These are phyloP conservation scores for Basipetospora chlamydospora DNA, from an alignment of 2,329 filamentous ascomycete species.

Conservation along the genomic window DNA sequence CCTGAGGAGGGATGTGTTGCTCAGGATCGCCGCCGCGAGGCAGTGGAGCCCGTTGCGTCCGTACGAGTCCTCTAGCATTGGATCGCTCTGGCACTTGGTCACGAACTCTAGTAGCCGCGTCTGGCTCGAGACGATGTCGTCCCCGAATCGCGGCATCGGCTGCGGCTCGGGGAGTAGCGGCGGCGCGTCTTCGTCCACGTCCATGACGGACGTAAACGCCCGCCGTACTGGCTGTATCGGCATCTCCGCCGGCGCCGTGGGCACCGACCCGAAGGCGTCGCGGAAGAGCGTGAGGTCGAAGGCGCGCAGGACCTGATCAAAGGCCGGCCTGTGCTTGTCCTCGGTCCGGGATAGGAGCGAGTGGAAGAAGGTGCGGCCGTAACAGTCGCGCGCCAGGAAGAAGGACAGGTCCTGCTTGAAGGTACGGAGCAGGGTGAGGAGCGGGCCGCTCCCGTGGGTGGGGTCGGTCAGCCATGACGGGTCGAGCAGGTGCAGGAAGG, in stretches of 20 bases:
- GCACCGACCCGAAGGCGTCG: slow-evolving; percentile 32
- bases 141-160: background rate
- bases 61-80: slow-evolving; percentile 19
- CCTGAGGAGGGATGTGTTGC: slow-evolving; percentile 21
- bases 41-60: slow-evolving; percentile 44
- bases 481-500: slow-evolving; percentile 30
- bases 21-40: slow-evolving; percentile 38
- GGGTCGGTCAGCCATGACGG: slow-evolving; percentile 18
- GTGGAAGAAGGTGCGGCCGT: slow-evolving; percentile 40
- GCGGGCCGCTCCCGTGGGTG: slow-evolving; percentile 13
- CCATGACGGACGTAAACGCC: slow-evolving; percentile 10
- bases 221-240: slow-evolving; percentile 11
- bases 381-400: slow-evolving; percentile 25
- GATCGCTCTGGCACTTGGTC: slow-evolving; percentile 8
- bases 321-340: background rate
- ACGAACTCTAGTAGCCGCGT: slow-evolving; percentile 10
- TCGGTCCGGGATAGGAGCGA: slow-evolving; percentile 17
- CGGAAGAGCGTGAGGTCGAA: slow-evolving; percentile 19
- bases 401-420: slow-evolving; percentile 14
- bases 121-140: slow-evolving; percentile 8
- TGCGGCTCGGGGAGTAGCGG: background rate
- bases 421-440: slow-evolving; percentile 11
- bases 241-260: slow-evolving; percentile 13
- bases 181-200: slow-evolving; percentile 6
- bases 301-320: slow-evolving; percentile 18